phyloP scores from a whole-genome alignment of 1,284 basidiomycete species.

The Ustilago nuda region DNA sequence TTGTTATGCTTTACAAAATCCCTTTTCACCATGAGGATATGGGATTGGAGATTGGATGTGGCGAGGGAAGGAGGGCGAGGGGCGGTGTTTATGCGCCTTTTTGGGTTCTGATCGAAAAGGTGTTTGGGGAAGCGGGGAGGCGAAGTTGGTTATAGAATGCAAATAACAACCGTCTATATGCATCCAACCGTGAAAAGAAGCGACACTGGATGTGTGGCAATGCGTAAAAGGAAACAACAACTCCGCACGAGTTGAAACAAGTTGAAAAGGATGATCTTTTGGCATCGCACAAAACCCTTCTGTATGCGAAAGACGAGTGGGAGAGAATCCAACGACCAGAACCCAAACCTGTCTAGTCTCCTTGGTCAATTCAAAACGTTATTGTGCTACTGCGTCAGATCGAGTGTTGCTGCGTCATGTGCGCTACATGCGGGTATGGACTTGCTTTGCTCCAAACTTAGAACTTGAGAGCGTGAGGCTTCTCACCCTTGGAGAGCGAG shows the following conservation, averaged over 20 bases:
- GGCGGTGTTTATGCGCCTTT: conserved; percentile 13
- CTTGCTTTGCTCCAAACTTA: conserved; percentile 70
- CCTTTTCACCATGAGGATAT: not conserved
- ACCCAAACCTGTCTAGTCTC: conserved; percentile 2
- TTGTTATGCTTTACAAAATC: conserved; percentile 49
- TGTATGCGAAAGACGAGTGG: not conserved
- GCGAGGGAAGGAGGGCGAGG: not conserved
- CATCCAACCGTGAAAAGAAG: not conserved
- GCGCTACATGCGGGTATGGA: conserved; percentile 12
- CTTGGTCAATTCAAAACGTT: not conserved
- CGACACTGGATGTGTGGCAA: not conserved
- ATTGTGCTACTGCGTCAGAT: not conserved
- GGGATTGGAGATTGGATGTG: conserved; percentile 2
- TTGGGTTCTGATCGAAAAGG: conserved; percentile 41
- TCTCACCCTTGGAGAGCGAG: conserved; percentile 93
- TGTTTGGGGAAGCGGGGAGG: not conserved
- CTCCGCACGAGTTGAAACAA: not conserved
- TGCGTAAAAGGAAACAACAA: not conserved
- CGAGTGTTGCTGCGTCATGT: not conserved
- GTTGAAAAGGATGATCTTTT: not conserved
- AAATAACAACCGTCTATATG: not conserved
- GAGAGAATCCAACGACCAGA: conserved; percentile 8
- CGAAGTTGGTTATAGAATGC: conserved; percentile 2
- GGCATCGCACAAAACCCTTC: too few relatives aligned
- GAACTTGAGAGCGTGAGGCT: conserved; percentile 87